phyloP scores from a whole-genome alignment of 1,284 basidiomycete species.

The Boletus semigastroideus region DNA sequence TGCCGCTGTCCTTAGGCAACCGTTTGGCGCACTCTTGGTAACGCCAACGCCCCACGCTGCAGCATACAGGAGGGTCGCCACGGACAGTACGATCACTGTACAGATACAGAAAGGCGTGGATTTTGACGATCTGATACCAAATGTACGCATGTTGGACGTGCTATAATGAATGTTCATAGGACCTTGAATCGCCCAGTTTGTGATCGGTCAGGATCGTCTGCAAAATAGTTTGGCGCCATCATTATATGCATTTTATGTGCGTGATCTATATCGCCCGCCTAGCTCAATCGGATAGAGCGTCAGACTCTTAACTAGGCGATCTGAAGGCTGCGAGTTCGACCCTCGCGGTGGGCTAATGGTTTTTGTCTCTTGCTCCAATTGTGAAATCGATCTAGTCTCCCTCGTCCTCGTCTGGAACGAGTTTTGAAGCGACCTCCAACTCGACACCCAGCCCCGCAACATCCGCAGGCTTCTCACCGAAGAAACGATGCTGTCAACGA shows the following conservation, averaged over 20 bases:
- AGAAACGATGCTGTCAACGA: too few species aligned
- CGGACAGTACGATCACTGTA: background rate
- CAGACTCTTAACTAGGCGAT: conserved; percentile 59
- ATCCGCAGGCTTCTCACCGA: too few species aligned
- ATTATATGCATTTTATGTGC: too few species aligned
- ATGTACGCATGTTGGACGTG: background rate
- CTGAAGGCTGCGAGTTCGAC: conserved; percentile 92
- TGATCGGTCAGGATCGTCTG: too few species aligned
- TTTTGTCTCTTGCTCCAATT: too few species aligned
- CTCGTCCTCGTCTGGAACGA: too few species aligned
- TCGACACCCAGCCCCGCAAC: too few species aligned
- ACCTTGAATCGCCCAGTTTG: too few species aligned
- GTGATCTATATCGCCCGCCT: conserved; percentile 48
- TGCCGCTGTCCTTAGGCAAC: background rate
- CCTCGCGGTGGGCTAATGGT: conserved; percentile 79
- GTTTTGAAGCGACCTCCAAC: too few species aligned
- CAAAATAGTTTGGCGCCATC: too few species aligned
- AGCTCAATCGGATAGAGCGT: conserved; percentile 88
- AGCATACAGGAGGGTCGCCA: background rate
- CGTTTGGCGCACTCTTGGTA: background rate
- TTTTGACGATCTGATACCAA: background rate
- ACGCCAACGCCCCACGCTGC: background rate
- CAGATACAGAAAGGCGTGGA: background rate
- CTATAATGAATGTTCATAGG: background rate
- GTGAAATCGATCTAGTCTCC: too few species aligned